Conservation (phyloP, 257 asterid genomes). For the Ophiorrhiza pumila region DNA sequence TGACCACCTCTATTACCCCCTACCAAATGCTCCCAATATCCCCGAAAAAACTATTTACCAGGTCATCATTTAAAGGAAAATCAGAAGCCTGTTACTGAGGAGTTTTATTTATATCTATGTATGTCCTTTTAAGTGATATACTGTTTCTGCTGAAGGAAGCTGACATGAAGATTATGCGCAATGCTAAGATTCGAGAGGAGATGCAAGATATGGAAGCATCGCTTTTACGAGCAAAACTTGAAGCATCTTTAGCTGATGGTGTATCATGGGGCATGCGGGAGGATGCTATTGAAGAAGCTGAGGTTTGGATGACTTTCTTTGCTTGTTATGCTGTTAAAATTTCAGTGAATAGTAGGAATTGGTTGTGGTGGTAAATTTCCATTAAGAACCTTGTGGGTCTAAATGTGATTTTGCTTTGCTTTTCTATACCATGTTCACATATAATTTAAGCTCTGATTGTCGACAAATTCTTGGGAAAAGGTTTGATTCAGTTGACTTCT, state of each 20-base stretch:
- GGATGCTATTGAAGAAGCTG: conserved; percentile 92
- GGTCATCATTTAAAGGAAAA: not conserved
- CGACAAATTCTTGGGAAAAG: not conserved
- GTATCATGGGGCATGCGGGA: conserved; percentile 98
- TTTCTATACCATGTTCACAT: not conserved
- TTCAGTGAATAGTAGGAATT: not conserved
- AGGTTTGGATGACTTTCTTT: conserved; percentile 47
- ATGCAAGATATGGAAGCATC: conserved; percentile 93
- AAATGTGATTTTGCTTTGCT: not conserved
- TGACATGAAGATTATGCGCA: conserved; percentile 64
- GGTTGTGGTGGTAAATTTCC: not conserved
- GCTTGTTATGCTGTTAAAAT: not conserved
- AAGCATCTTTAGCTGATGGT: conserved; percentile 91
- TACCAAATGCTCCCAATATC: not conserved
- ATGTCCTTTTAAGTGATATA: not conserved
- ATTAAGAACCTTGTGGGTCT: not conserved
- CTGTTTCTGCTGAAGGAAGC: conserved; percentile 63
- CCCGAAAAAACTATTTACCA: not conserved
- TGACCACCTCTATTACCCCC: no score
- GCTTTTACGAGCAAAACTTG: conserved; percentile 75
- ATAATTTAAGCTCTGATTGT: not conserved
- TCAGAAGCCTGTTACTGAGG: not conserved
- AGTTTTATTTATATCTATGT: not conserved
- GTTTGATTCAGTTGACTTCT: not conserved
- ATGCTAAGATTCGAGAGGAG: conserved; percentile 56